Conservation (phyloP, 2,329 filamentous ascomycete genomes). For the Myriosclerotinia curreyana region DNA sequence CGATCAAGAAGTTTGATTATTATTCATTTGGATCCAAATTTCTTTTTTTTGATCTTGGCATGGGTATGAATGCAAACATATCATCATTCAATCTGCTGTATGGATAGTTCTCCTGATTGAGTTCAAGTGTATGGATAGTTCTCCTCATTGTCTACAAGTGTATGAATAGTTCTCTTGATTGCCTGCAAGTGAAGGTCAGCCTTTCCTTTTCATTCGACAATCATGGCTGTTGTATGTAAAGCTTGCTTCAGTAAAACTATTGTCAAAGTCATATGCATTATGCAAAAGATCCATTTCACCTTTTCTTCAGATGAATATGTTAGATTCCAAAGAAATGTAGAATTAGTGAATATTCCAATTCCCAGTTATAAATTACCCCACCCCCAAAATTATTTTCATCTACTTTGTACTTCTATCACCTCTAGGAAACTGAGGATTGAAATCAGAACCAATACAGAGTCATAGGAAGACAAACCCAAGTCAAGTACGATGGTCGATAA, state of each 20-base stretch:
- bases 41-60: no score
- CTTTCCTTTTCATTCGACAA: background rate
- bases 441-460: background rate
- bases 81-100: no score
- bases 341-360: background rate
- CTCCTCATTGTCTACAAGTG: no score
- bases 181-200: background rate
- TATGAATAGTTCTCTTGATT: background rate
- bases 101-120: no score
- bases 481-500: conserved; percentile 12
- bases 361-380: no score
- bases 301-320: background rate
- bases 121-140: no score
- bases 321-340: background rate
- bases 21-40: no score
- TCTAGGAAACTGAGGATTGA: background rate
- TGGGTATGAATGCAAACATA: background rate
- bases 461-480: conserved; percentile 1
- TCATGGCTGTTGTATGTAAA: background rate
- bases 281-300: no score
- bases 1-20: no score
- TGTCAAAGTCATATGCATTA: no score
- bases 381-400: background rate
- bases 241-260: no score
- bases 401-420: background rate